Percentiles rank a stretch among this genome's conserved stretches.
These are phyloP conservation scores for Bathelium albidoporum DNA, from an alignment of 495 filamentous ascomycete genomes.

Conservation along the genomic window DNA sequence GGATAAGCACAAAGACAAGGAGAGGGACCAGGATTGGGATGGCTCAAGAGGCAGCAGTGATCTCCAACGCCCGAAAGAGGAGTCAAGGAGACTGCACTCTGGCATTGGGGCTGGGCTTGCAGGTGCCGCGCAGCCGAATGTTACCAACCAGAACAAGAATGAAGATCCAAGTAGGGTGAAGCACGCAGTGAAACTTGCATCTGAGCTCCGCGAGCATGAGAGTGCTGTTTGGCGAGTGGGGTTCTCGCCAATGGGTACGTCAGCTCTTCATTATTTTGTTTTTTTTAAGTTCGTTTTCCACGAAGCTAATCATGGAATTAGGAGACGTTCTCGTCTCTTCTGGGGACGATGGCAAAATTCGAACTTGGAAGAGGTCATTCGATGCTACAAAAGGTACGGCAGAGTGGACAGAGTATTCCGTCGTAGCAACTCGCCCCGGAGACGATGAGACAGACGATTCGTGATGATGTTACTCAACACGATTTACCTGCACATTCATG, in stretches of 20 bases:
- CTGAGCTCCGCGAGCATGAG: conserved; percentile 27
- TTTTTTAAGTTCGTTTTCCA: not conserved
- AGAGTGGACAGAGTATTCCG: not conserved
- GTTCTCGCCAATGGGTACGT: conserved; percentile 30
- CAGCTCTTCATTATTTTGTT: no score
- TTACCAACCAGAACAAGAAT: conserved; percentile 10
- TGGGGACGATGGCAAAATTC: conserved; percentile 29
- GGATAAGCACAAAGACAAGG: not conserved
- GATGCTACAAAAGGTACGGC: conserved; percentile 18
- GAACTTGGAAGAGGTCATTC: conserved; percentile 28
- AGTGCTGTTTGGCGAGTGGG: conserved; percentile 33
- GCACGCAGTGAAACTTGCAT: conserved; percentile 29
- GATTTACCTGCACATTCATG: not conserved
- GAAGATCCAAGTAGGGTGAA: conserved; percentile 26
- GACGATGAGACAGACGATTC: not conserved
- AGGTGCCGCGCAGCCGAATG: conserved; percentile 26
- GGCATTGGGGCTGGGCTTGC: conserved; percentile 53
- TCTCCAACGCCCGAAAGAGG: not conserved
- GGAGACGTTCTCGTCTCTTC: conserved; percentile 30
- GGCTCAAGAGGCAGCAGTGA: conserved; percentile 13
- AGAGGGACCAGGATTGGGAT: no score
- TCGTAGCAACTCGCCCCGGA: not conserved
- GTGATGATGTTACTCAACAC: not conserved
- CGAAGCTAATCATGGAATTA: conserved; percentile 9
- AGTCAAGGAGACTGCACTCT: conserved; percentile 26